Evolutionary conservation across 2,329 filamentous ascomycete genomes (phyloP).

Genomic region (Talaromyces sp.): DNA sequence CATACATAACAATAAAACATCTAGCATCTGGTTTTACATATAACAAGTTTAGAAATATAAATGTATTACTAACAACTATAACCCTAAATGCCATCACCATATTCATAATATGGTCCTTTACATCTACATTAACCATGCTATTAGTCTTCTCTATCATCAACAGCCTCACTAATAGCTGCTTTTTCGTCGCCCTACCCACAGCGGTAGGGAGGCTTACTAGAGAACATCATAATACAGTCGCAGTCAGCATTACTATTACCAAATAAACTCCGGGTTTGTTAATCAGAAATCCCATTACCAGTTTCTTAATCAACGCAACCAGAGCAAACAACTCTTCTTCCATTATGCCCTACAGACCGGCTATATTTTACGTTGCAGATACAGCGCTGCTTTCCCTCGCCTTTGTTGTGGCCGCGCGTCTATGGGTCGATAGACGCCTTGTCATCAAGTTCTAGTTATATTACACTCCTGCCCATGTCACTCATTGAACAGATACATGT

Average conservation of each 20-base stretch:
- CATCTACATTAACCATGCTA: background rate
- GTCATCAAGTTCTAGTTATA: background rate
- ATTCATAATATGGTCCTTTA: slow-evolving; percentile 1
- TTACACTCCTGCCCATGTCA: slow-evolving; percentile 5
- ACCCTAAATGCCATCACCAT: background rate
- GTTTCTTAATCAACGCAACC: background rate
- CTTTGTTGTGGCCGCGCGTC: background rate
- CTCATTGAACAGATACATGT: too few relatives aligned
- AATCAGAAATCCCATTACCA: background rate
- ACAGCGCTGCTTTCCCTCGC: background rate
- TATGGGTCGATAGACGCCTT: background rate
- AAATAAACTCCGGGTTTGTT: background rate
- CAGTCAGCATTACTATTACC: background rate
- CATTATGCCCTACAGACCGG: background rate
- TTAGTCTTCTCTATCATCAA: background rate
- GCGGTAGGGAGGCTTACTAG: background rate
- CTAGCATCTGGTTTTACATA: background rate
- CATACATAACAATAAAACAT: background rate
- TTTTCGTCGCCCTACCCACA: slow-evolving; percentile 1
- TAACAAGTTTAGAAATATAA: background rate
- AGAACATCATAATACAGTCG: background rate
- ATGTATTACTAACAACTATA: background rate
- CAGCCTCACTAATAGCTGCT: slow-evolving; percentile 1
- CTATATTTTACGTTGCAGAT: slow-evolving; percentile 1
- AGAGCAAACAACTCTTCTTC: background rate